Evolutionary conservation across 2,329 filamentous ascomycete genomes (phyloP).

Genomic region (Colletotrichum sp.): DNA sequence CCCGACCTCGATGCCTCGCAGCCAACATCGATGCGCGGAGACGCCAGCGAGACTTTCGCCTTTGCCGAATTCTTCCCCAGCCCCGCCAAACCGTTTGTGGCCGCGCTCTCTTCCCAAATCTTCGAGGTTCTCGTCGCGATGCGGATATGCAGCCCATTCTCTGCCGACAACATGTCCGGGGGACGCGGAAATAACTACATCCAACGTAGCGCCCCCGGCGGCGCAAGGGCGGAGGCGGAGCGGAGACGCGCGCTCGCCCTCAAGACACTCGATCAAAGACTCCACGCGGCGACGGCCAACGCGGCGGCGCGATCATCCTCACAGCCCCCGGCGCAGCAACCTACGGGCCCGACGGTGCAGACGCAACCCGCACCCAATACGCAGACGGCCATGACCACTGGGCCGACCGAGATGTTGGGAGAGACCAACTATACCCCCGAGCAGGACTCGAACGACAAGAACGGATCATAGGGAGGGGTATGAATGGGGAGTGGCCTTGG

Average conservation of each 20-base stretch:
- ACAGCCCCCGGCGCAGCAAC: slow-evolving; percentile 42
- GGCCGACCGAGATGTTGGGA: slow-evolving; percentile 63
- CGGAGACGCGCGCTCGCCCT: slow-evolving; percentile 86
- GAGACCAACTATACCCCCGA: slow-evolving; percentile 76
- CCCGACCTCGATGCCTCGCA: slow-evolving; percentile 71
- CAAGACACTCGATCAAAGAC: slow-evolving; percentile 88
- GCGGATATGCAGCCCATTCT: slow-evolving; percentile 84
- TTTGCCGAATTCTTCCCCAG: slow-evolving; percentile 96
- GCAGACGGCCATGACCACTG: slow-evolving; percentile 63
- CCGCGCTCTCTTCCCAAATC: slow-evolving; percentile 74
- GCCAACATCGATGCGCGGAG: slow-evolving; percentile 73
- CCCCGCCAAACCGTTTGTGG: slow-evolving; percentile 78
- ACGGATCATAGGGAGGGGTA: slow-evolving; percentile 25
- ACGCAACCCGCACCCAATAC: slow-evolving; percentile 60
- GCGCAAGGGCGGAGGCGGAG: slow-evolving; percentile 90
- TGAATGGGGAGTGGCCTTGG: slow-evolving; percentile 14
- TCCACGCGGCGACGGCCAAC: slow-evolving; percentile 79
- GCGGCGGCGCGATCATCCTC: slow-evolving; percentile 40
- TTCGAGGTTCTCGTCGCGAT: slow-evolving; percentile 78
- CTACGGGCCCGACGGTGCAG: slow-evolving; percentile 59
- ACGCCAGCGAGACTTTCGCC: slow-evolving; percentile 94
- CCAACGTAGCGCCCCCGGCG: slow-evolving; percentile 63
- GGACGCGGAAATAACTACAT: slow-evolving; percentile 68
- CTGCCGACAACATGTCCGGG: slow-evolving; percentile 77
- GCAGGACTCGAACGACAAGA: slow-evolving; percentile 48